These are phyloP conservation scores for Erodium texanum DNA, from an alignment of 441 rosid genomes.

Conservation along the genomic window DNA sequence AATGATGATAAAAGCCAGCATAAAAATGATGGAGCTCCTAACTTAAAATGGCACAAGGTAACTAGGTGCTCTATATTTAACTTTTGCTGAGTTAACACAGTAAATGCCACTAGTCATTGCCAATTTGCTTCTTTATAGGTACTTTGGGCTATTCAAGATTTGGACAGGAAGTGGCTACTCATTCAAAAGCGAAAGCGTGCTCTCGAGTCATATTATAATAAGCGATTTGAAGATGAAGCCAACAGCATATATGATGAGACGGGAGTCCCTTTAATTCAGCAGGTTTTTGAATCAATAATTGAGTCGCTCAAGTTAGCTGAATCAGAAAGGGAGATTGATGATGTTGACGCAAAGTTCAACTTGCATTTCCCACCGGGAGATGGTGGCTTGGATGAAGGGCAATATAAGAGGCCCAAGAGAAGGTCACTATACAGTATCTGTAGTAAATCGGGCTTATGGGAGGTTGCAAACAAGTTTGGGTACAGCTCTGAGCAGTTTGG, in stretches of 20 bases:
- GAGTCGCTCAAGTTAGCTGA: conserved; percentile 62
- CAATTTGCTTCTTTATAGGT: conserved; percentile 37
- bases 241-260: conserved; percentile 79
- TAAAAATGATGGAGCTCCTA: conserved; percentile 40
- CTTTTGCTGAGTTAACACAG: neutral
- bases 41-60: conserved; percentile 80
- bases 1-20: conserved; percentile 39
- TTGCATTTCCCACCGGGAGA: conserved; percentile 92
- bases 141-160: conserved; percentile 80
- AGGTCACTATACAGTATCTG: conserved; percentile 73
- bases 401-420: conserved; percentile 88
- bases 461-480: conserved; percentile 84
- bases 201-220: conserved; percentile 56
- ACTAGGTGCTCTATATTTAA: neutral
- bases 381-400: conserved; percentile 73
- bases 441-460: conserved; percentile 88
- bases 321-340: conserved; percentile 93
- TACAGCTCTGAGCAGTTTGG: conserved; percentile 91
- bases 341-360: conserved; percentile 87
- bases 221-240: conserved; percentile 83
- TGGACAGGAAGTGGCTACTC: conserved; percentile 85
- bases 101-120: conserved; percentile 3
- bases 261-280: conserved; percentile 60
- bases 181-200: conserved; percentile 86
- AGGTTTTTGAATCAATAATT: conserved; percentile 61